Base-by-base conservation (phyloP, 768 basidiomycete species). In the Tulasnella sp. region DNA sequence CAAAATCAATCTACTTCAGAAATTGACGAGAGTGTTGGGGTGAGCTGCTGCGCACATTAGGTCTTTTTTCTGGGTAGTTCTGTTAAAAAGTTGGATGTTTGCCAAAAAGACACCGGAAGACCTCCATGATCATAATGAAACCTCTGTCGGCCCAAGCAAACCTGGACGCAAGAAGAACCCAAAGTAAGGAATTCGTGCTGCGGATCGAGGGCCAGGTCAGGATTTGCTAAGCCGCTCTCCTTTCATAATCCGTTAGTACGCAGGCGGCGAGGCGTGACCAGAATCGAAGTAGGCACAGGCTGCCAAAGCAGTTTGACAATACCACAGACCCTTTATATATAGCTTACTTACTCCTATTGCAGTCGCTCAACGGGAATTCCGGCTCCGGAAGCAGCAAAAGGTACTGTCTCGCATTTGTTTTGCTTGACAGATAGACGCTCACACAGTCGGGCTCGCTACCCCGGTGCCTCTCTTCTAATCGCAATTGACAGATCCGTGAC, bases 111-210 rank as follows among this genome's bases (percentile, higher is more conserved):
- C 52, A 31, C 49, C 45, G 29, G 73, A 74, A 40, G 52, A 74
- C 39, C 22, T 71, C 19, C 38, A 39, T 22, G 69, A 72, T 42
- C 11, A 8, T 11, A 34, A 25, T n/a, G 38, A 74, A 37, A 31
- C 31, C 14, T 45, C 71, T 72, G 42, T 31, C 29, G 52, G 25
- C 31, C 58, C 45, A 40, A 82, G 83, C 34, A 91, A 90, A 81
- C 91, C 93, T 40, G 93, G 93, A 19, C 86, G 93, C 78, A 94
- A 94, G 89, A 94, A 93, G 86, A 94, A 94, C 80, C 93, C 93
- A 79, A 94, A 94, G 93, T 92, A 79, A 77, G 88, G 83, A 69
- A 77, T 79, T 31, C 19, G 19, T 52, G 38, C 75, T n/a, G 31
- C 29, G 25, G 19, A 71, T n/a, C 29, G 17, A 58, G 29, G 45